Base-by-base conservation (phyloP, 2,329 filamentous ascomycete species). In the Arachnopeziza araneosa region DNA sequence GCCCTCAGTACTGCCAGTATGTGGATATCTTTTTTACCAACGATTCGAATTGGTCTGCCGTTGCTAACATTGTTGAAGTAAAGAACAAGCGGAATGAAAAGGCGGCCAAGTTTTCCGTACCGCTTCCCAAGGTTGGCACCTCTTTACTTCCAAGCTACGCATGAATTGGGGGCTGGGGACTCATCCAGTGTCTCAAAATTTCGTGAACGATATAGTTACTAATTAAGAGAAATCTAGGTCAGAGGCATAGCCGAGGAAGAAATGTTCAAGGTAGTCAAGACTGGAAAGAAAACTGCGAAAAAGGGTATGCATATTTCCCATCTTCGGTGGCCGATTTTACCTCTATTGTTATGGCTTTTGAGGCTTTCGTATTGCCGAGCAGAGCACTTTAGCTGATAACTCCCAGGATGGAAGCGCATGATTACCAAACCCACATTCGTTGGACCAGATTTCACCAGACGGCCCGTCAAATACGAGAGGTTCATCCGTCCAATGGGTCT, bases 251-350 rank as follows among this genome's bases (percentile, higher is more conserved):
- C 85, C 67, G 93, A 98, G 79, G 91, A 96, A 81, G 93, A 96
- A 79, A 93, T 97, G 89, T 98, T 98, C 81, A 93, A 91, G 77
- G 93, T 96, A 17, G 86, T 98, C 71, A 92, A 92, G 79, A 98
- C 93, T 32, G 93, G 95, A 70, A 96, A 96, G 84, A 97, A 96
- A 82, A 91, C 88, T 1, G 82, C 87, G 59, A 92, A 96, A 84
- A 61, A 78, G 73, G 59, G 59, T 64, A 22, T 50, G 9, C 59
- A 26, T 52, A 22, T 3, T 52, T 24, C 24, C 12, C n/a, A 12
- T 8, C n/a, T 52, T 22, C 24, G 19, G 14, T 22, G 50, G 19
- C 10, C 19, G 2, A 9, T 12, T 52, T 24, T 22, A 21, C 24
- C 24, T 23, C 55, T 52, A 49, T 62, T n/a, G n/a, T n/a, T n/a